Percentiles rank a stretch among this genome's conserved stretches.
Conservation (phyloP, 352 stramenopile genomes). For the Phytophthora brassicae region DNA sequence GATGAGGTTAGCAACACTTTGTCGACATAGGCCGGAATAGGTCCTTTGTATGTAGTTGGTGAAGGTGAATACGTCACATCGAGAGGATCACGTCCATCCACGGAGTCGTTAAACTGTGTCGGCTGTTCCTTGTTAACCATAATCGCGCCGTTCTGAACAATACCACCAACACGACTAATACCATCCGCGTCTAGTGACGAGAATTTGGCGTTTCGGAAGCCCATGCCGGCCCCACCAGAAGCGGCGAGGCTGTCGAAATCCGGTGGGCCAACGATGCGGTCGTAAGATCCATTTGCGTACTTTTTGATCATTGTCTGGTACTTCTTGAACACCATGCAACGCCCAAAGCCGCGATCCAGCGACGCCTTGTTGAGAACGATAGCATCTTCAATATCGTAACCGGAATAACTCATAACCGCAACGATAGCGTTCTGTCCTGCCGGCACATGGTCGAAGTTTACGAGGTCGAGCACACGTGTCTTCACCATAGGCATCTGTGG, state of each 20-base stretch:
- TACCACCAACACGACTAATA: slow-evolving; percentile 87
- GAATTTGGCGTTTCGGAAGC: slow-evolving; percentile 90
- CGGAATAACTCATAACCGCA: slow-evolving; percentile 99
- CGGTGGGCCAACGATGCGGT: slow-evolving; percentile 92
- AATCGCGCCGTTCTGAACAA: slow-evolving; percentile 93
- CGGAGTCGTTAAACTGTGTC: slow-evolving; percentile 90
- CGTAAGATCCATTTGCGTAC: slow-evolving; percentile 96
- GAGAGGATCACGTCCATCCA: slow-evolving; percentile 72
- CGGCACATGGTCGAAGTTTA: slow-evolving; percentile 98
- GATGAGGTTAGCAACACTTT: slow-evolving; percentile 99
- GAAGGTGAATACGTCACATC: slow-evolving; percentile 84
- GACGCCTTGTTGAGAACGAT: slow-evolving; percentile 99
- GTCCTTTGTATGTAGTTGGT: slow-evolving; percentile 95
- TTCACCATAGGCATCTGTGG: slow-evolving; percentile 99
- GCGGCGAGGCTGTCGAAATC: slow-evolving; percentile 85
- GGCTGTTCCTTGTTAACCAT: slow-evolving; percentile 99
- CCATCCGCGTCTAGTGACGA: slow-evolving; percentile 96
- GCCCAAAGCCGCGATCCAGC: slow-evolving; percentile 97
- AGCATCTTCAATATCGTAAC: slow-evolving; percentile 99
- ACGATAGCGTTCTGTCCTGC: slow-evolving; percentile 99
- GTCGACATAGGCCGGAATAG: slow-evolving; percentile 96
- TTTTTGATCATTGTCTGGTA: slow-evolving; percentile 97
- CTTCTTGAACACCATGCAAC: slow-evolving; percentile 99
- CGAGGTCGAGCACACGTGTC: slow-evolving; percentile 96
- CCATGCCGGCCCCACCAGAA: slow-evolving; percentile 44